phyloP scores from a whole-genome alignment of 75 land plant genomes.

The Selaginella moellendorffii region DNA sequence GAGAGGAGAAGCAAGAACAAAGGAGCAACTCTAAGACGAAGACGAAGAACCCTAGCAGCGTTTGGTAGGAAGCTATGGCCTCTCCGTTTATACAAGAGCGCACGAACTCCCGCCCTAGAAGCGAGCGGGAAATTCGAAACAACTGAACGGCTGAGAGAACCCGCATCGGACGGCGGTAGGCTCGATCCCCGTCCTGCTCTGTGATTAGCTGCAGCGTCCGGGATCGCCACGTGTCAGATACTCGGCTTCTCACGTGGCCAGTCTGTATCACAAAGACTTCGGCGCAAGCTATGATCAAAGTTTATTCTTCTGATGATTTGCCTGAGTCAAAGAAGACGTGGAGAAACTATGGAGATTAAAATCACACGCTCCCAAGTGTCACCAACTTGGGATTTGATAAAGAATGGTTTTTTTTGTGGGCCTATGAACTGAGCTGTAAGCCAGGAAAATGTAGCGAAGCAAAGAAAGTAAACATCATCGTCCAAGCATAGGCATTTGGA shows the following conservation, averaged over 20 bases:
- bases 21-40: background rate
- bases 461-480: too few species aligned
- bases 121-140: background rate
- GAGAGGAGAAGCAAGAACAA: background rate
- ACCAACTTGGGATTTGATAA: background rate
- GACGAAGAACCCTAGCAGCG: background rate
- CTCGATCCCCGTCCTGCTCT: background rate
- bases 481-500: background rate
- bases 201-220: background rate
- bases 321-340: background rate
- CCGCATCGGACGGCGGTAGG: background rate
- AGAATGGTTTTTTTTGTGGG: background rate
- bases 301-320: background rate
- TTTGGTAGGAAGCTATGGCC: background rate
- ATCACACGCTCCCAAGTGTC: background rate
- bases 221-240: background rate
- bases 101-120: too few species aligned
- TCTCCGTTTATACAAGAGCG: background rate
- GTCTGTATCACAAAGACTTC: background rate
- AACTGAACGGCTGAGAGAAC: background rate
- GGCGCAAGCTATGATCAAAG: background rate
- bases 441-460: background rate
- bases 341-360: background rate
- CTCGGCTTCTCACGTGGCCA: background rate
- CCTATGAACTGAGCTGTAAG: background rate